Base-by-base conservation (phyloP, 148 eudicot species). In the Amaranthus hypochondriacus region DNA sequence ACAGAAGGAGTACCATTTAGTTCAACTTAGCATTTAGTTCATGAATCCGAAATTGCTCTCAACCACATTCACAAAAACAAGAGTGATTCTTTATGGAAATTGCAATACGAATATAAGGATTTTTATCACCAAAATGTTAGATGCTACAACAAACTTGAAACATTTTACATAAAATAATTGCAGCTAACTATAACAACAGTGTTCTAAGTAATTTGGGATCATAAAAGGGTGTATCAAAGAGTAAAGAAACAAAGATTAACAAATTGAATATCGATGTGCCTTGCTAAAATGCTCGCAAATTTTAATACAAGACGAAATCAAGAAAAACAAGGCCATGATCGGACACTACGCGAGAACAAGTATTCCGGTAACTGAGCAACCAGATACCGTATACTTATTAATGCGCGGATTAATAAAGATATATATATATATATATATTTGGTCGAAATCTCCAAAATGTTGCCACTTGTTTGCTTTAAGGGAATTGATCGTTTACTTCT, bases 221-320 rank as follows among this genome's bases (percentile, higher is more conserved):
- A 50, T 51, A 67, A 28, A 49, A 67, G 14, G 42, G 51, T 60
- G 42, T 60, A 60, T 60, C 13, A n/a, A n/a, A 28, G 61, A n/a
- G 18, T 48, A 66, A 66, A 21, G 44, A 10, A 67, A 49, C 53
- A 8, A 5, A 28, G 42, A 55, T 5, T 39, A 50, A 68, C 14
- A 15, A 55, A 28, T 28, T 48, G 56, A 48, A 75, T 59, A 46
- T 5, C 61, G 68, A 49, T 28, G 68, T 57, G 66, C 72, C 77
- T 67, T n/a, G 72, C 77, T 49, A 76, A 65, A 60, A 28, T n/a
- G 9, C 21, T 65, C 59, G 18, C 46, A 60, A 60, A 62, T 71
- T 69, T 60, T 55, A 56, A 70, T 75, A 79, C 82, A 79, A 15
- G 71, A 56, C 48, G 63, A 79, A 71, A 63, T 69, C 62, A 63